These are phyloP conservation scores for Penicillium bialowiezense DNA, from an alignment of 495 filamentous ascomycete genomes.

Conservation along the genomic window DNA sequence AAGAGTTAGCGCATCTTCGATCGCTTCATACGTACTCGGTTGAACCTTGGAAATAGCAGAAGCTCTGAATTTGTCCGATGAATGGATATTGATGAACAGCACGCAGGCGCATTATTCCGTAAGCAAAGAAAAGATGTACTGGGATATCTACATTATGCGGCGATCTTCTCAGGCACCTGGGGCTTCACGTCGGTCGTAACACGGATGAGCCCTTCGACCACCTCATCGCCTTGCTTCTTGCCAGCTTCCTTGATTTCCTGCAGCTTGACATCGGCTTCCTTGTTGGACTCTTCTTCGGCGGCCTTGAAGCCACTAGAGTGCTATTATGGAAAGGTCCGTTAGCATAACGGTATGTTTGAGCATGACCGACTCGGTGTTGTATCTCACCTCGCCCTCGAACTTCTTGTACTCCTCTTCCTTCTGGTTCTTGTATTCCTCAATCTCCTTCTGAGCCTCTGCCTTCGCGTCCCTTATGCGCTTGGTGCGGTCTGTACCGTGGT, in stretches of 20 bases:
- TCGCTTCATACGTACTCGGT: too few species aligned
- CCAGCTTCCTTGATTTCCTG: slow-evolving; percentile 78
- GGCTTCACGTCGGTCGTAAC: slow-evolving; percentile 79
- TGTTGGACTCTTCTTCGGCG: slow-evolving; percentile 79
- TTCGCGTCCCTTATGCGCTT: slow-evolving; percentile 95
- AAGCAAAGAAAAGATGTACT: slow-evolving; percentile 17
- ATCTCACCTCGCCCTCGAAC: slow-evolving; percentile 82
- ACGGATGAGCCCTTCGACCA: slow-evolving; percentile 74
- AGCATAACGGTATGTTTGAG: not conserved
- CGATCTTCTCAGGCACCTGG: slow-evolving; percentile 57
- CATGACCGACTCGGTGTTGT: not conserved
- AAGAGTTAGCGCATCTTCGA: too few species aligned
- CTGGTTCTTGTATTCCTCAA: slow-evolving; percentile 85
- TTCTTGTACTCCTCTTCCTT: slow-evolving; percentile 96
- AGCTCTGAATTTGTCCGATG: slow-evolving; percentile 22
- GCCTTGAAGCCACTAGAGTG: slow-evolving; percentile 85
- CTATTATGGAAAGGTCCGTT: slow-evolving; percentile 33
- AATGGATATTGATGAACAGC: slow-evolving; percentile 31
- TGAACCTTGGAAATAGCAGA: slow-evolving; percentile 14
- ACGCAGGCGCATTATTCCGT: slow-evolving; percentile 20
- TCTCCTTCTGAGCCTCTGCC: slow-evolving; percentile 94
- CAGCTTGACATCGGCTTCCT: slow-evolving; percentile 77
- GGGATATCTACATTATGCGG: slow-evolving; percentile 31
- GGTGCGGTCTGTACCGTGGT: slow-evolving; percentile 75
- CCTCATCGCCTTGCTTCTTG: slow-evolving; percentile 71